These are phyloP conservation scores for Aspergillus jensenii DNA, from an alignment of 2,329 filamentous ascomycete species.

Conservation along the genomic window DNA sequence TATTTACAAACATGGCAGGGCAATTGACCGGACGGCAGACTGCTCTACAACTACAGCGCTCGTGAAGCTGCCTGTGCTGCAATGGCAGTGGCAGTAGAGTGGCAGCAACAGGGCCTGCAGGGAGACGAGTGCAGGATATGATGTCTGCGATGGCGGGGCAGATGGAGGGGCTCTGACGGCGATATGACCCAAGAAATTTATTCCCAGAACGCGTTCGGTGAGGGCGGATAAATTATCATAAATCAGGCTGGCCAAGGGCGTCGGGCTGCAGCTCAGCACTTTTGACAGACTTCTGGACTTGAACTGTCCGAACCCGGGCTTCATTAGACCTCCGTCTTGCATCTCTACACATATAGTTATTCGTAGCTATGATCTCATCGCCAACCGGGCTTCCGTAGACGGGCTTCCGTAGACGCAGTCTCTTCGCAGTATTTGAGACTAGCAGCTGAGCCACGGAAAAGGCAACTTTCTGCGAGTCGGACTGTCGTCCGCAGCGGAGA, in stretches of 20 bases:
- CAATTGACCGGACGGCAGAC: not conserved
- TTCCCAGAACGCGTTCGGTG: conserved; percentile 18
- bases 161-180: conserved; percentile 17
- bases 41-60: not conserved
- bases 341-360: too few species aligned
- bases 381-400: not conserved
- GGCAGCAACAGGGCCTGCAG: too few species aligned
- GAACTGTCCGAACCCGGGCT: conserved; percentile 1
- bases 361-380: conserved; percentile 11
- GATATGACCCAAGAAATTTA: conserved; percentile 8
- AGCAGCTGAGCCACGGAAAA: too few species aligned
- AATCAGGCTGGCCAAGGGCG: conserved; percentile 13
- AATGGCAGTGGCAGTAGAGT: not conserved
- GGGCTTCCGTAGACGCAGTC: not conserved
- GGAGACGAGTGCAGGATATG: not conserved
- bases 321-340: conserved; percentile 1
- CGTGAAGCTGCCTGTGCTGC: not conserved
- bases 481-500: not conserved
- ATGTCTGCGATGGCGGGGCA: conserved; percentile 18
- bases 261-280: too few species aligned
- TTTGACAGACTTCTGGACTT: too few species aligned
- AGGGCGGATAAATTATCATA: conserved; percentile 11
- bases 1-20: not conserved
- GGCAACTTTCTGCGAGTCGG: not conserved
- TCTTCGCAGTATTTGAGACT: not conserved